Conservation (phyloP, 257 asterid species). For the Solanum dulcamara region DNA sequence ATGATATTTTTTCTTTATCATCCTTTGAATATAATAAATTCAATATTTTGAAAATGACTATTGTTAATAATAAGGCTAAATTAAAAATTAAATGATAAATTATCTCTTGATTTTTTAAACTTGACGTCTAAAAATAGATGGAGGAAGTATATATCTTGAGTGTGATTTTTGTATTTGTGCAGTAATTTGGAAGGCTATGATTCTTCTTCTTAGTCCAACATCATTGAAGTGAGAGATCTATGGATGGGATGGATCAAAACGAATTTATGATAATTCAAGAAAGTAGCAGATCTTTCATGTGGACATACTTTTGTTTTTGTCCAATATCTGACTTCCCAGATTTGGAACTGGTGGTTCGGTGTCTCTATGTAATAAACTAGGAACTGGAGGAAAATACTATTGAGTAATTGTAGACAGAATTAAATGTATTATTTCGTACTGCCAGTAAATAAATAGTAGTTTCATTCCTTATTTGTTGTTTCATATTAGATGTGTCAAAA, state of each 20-base stretch:
- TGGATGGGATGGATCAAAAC: neutral
- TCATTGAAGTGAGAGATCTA: neutral
- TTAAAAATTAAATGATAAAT: no score
- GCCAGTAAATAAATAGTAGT: neutral
- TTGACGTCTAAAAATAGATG: no score
- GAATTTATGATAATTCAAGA: neutral
- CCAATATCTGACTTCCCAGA: neutral
- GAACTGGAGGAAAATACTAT: neutral
- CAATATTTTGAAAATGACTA: no score
- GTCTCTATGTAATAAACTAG: neutral
- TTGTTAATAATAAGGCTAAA: no score
- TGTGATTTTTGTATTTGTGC: neutral
- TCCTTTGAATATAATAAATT: no score
- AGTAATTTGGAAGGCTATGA: neutral
- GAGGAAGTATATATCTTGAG: no score
- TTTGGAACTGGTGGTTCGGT: neutral
- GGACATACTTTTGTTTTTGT: neutral
- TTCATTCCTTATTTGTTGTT: neutral
- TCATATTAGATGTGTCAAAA: neutral
- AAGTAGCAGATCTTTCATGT: neutral
- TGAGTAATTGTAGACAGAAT: neutral
- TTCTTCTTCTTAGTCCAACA: neutral
- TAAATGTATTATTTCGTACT: neutral
- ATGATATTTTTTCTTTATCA: no score
- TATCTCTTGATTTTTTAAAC: no score